Conservation (phyloP, 495 filamentous ascomycete species). For the Penicillium argentinense region DNA sequence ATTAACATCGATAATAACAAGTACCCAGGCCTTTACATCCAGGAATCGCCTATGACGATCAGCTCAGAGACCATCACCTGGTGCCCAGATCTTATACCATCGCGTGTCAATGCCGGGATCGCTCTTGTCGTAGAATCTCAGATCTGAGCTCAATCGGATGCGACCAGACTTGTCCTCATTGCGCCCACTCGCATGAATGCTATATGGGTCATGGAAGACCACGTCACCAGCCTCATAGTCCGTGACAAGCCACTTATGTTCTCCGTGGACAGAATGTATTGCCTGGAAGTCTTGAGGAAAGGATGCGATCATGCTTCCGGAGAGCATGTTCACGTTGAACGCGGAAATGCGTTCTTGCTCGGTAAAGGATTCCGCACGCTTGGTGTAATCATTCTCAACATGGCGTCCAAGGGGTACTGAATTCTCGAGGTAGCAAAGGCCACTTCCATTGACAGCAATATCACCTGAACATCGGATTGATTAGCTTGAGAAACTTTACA, state of each 20-base stretch:
- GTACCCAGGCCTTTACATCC: neutral
- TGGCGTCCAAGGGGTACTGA: conserved; percentile 12
- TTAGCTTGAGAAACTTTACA: neutral
- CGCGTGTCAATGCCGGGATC: conserved; percentile 32
- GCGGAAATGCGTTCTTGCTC: conserved; percentile 20
- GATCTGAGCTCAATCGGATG: conserved; percentile 49
- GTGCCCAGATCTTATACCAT: conserved; percentile 24
- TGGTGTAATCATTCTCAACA: conserved; percentile 22
- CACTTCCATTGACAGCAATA: conserved; percentile 47
- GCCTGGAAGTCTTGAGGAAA: conserved; percentile 19
- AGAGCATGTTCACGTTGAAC: conserved; percentile 24
- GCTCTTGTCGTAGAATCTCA: conserved; percentile 45
- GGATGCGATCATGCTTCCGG: conserved; percentile 14
- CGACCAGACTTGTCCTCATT: conserved; percentile 48
- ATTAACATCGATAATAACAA: neutral
- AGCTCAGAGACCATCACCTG: conserved; percentile 22
- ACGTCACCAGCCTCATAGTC: conserved; percentile 55
- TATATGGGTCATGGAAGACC: conserved; percentile 52
- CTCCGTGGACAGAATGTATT: conserved; percentile 10
- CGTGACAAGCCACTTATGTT: conserved; percentile 43
- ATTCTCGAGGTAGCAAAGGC: conserved; percentile 53
- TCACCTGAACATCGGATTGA: conserved; percentile 34
- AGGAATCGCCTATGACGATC: neutral
- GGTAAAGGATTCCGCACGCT: conserved; percentile 10
- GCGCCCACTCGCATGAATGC: conserved; percentile 47